Conservation (phyloP, 192 early-diverging fungal genomes). For the Umbelopsis vinacea region DNA sequence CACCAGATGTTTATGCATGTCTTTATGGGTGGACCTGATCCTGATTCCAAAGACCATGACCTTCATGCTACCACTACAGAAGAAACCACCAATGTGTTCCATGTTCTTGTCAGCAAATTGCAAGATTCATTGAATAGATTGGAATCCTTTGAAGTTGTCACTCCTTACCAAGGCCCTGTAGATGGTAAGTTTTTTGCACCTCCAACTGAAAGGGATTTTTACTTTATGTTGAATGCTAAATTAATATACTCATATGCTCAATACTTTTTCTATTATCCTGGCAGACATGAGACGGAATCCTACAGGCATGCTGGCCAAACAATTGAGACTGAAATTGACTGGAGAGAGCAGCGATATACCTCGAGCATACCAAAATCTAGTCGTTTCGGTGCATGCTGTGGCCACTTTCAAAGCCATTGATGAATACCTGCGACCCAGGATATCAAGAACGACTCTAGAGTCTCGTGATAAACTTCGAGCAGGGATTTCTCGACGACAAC, state of each 20-base stretch:
- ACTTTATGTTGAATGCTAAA: neutral
- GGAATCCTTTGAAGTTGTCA: constrained; percentile 71
- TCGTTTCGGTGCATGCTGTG: constrained; percentile 86
- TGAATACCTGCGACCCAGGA: constrained; percentile 72
- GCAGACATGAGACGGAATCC: constrained; percentile 48
- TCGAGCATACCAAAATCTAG: constrained; percentile 50
- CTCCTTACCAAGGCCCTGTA: constrained; percentile 32
- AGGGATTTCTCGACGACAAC: neutral
- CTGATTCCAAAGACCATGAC: constrained; percentile 23
- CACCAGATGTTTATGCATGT: constrained; percentile 55
- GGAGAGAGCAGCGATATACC: constrained; percentile 55
- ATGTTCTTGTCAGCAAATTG: constrained; percentile 62
- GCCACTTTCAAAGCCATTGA: constrained; percentile 82
- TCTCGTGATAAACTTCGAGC: constrained; percentile 20
- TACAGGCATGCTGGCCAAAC: constrained; percentile 73
- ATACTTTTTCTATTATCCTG: too few relatives aligned
- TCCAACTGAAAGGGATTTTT: neutral
- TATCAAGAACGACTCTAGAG: constrained; percentile 7
- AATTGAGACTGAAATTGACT: constrained; percentile 69
- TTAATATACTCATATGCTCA: too few relatives aligned
- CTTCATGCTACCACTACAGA: constrained; percentile 34
- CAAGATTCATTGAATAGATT: constrained; percentile 73
- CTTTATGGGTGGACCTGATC: constrained; percentile 54
- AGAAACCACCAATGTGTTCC: constrained; percentile 45
- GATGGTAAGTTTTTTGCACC: neutral